A percentile compares a stretch with the other conserved stretches of the same genome.
Evolutionary conservation across 345 rosid species (phyloP).

Genomic region (Heritiera fomes): DNA sequence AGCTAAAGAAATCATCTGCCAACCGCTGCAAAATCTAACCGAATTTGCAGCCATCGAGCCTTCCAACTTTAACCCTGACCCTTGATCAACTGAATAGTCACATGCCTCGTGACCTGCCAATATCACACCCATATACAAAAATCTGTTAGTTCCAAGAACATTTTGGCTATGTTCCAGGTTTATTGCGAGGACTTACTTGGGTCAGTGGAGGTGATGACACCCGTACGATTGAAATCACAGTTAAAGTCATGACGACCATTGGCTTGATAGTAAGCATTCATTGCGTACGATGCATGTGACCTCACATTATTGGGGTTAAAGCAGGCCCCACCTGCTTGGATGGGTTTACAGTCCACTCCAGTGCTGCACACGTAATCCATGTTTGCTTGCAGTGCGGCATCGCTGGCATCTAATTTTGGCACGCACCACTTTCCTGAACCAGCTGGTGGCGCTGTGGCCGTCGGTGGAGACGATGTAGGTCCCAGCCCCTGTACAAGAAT

Average conservation of each 20-base stretch:
- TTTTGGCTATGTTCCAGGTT: too few species aligned
- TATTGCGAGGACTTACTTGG: conserved; percentile 41
- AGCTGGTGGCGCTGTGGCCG: conserved; percentile 29
- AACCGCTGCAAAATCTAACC: not conserved
- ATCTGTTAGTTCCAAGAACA: not conserved
- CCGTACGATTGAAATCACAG: conserved; percentile 61
- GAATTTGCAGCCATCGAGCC: conserved; percentile 32
- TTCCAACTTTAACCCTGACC: conserved; percentile 22
- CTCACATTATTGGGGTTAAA: conserved; percentile 51
- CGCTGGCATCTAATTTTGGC: conserved; percentile 41
- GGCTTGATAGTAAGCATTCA: conserved; percentile 66
- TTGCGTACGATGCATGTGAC: conserved; percentile 66
- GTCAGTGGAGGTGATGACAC: conserved; percentile 43
- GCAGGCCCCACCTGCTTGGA: conserved; percentile 58
- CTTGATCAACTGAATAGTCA: conserved; percentile 25
- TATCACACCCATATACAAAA: not conserved
- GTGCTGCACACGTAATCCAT: conserved; percentile 66
- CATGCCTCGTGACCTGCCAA: conserved; percentile 58
- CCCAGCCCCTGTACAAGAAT: conserved; percentile 34
- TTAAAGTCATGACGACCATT: conserved; percentile 44
- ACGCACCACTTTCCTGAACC: conserved; percentile 55
- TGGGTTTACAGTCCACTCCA: conserved; percentile 52
- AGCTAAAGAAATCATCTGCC: conserved; percentile 1
- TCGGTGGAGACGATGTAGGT: conserved; percentile 30
- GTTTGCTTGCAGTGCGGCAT: conserved; percentile 56